Conservation (phyloP, 164 flowering plant species). For the Sedum album region DNA sequence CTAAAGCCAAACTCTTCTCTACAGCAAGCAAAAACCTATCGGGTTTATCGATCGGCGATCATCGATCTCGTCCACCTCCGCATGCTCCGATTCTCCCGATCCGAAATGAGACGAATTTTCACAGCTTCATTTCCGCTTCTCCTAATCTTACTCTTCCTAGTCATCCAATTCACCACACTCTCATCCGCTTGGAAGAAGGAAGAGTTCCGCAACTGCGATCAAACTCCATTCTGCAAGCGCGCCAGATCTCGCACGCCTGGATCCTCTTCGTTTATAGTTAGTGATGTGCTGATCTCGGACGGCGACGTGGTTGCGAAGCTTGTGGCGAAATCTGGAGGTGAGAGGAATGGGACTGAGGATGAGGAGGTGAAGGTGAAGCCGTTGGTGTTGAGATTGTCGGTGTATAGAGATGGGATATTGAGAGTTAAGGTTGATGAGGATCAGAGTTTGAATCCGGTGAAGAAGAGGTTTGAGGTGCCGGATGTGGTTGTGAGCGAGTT, state of each 20-base stretch:
- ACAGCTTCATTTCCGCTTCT: neutral
- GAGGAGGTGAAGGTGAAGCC: conserved; percentile 30
- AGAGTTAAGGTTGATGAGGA: conserved; percentile 79
- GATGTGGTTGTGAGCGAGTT: conserved; percentile 62
- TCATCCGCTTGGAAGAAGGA: conserved; percentile 82
- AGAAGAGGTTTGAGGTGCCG: conserved; percentile 78
- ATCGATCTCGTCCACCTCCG: neutral
- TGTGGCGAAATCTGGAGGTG: conserved; percentile 21
- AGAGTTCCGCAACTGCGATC: conserved; percentile 88
- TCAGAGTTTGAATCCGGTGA: conserved; percentile 36
- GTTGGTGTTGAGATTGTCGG: conserved; percentile 48
- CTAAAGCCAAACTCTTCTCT: no score
- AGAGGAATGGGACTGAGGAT: conserved; percentile 5
- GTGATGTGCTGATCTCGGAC: conserved; percentile 38
- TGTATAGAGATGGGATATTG: conserved; percentile 54
- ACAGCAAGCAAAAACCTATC: neutral
- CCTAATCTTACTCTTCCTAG: conserved; percentile 15
- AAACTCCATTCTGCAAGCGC: conserved; percentile 94
- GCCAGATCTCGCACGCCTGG: conserved; percentile 69
- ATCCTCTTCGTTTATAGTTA: conserved; percentile 39
- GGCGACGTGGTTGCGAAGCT: conserved; percentile 79
- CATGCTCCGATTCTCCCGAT: conserved; percentile 1
- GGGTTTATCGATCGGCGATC: neutral
- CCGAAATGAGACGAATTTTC: neutral
- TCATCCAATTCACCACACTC: conserved; percentile 16